These are phyloP conservation scores for Drechslerella dactyloides DNA, from an alignment of 2,329 filamentous ascomycete genomes.

Conservation along the genomic window DNA sequence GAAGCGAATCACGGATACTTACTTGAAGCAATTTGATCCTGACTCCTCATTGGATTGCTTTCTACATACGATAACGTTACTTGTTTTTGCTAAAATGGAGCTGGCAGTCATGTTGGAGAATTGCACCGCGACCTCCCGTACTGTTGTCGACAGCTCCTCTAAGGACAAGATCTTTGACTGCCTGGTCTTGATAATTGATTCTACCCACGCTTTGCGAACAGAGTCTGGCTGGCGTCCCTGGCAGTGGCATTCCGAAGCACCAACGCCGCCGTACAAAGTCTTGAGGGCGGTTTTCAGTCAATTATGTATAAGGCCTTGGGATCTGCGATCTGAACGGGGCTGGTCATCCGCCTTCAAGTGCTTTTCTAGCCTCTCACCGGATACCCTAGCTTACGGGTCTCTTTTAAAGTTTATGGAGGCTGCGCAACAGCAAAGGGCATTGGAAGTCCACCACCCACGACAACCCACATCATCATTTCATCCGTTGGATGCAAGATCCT, in stretches of 20 bases:
- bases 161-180: neutral
- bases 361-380: constrained; percentile 8
- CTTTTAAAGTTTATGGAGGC: constrained; percentile 6
- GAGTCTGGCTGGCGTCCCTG: constrained; percentile 26
- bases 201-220: constrained; percentile 21
- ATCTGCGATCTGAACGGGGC: constrained; percentile 14
- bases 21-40: constrained; percentile 6
- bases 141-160: neutral
- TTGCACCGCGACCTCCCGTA: neutral
- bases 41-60: constrained; percentile 19
- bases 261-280: constrained; percentile 19
- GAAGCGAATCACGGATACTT: constrained; percentile 4
- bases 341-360: constrained; percentile 13
- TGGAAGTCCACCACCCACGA: neutral
- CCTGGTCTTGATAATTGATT: constrained; percentile 19
- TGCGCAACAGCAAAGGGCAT: neutral
- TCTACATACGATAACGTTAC: constrained; percentile 12
- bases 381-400: neutral
- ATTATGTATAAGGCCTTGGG: constrained; percentile 13
- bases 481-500: neutral
- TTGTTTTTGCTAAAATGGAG: constrained; percentile 33
- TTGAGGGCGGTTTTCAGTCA: constrained; percentile 13
- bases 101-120: constrained; percentile 2
- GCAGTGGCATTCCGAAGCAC: constrained; percentile 23
- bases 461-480: neutral